Evolutionary conservation across 805 yeast genomes (phyloP).

Genomic region (Candida nanaspora): DNA sequence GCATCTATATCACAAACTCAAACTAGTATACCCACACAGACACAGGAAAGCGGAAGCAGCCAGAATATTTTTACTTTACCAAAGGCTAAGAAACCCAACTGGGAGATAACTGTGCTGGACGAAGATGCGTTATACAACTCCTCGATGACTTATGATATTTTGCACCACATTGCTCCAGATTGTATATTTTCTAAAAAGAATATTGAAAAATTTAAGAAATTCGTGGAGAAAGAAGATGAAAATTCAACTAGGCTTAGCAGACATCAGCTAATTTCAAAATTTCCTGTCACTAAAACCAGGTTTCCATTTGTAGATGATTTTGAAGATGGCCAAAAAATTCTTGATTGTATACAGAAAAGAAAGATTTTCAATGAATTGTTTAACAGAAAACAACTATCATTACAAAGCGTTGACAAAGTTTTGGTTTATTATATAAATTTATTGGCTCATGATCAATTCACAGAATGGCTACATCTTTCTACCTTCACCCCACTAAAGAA

Average conservation of each 20-base stretch:
- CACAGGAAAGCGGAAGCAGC: not conserved
- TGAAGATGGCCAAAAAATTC: not conserved
- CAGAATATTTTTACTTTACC: not conserved
- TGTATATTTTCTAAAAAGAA: constrained; percentile 1
- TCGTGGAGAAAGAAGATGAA: not conserved
- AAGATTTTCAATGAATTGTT: not conserved
- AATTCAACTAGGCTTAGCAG: not conserved
- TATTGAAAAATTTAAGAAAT: not conserved
- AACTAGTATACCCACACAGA: not conserved
- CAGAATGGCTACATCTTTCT: not conserved
- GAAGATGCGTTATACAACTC: constrained; percentile 2
- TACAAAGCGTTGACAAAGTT: not conserved
- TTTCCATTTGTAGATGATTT: not conserved
- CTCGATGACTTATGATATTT: constrained; percentile 2
- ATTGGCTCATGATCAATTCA: not conserved
- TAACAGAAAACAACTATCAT: not conserved
- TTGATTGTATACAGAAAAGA: not conserved
- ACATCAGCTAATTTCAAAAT: not conserved
- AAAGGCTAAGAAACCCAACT: constrained; percentile 3
- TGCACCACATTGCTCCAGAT: constrained; percentile 5
- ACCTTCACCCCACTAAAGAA: not conserved
- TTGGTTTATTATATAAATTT: not conserved
- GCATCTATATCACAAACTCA: not conserved
- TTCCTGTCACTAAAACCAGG: not conserved
- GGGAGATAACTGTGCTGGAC: constrained; percentile 7